Conservation (phyloP, 2,329 filamentous ascomycete genomes). For the Neofusicoccum parvum region DNA sequence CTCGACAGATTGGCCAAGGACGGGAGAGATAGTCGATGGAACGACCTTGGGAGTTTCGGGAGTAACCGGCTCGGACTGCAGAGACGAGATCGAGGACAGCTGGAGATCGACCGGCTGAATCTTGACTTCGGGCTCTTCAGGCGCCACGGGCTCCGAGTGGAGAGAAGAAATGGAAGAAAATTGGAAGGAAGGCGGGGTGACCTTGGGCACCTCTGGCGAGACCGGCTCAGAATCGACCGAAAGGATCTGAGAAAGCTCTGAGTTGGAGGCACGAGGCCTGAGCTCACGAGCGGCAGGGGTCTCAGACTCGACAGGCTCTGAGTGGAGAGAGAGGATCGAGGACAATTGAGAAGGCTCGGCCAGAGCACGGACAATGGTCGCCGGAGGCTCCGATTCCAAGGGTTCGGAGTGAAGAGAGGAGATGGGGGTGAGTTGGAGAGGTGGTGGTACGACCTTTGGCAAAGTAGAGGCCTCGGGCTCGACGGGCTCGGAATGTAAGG, state of each 20-base stretch:
- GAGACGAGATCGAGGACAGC: slow-evolving; percentile 25
- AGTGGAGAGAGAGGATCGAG: slow-evolving; percentile 11
- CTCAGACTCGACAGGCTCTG: slow-evolving; percentile 18
- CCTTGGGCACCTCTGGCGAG: slow-evolving; percentile 5
- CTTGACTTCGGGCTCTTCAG: slow-evolving; percentile 20
- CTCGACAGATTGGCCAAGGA: slow-evolving; percentile 15
- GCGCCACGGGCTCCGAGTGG: slow-evolving; percentile 13
- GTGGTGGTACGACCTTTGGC: neutral
- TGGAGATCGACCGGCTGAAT: slow-evolving; percentile 11
- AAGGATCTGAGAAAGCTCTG: slow-evolving; percentile 8
- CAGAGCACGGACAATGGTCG: neutral
- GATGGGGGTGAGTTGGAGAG: slow-evolving; percentile 49
- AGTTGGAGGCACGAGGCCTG: neutral
- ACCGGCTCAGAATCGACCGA: slow-evolving; percentile 24
- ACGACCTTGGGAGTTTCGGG: neutral
- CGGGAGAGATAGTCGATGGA: neutral
- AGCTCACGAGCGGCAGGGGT: neutral
- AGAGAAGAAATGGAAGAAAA: slow-evolving; percentile 14
- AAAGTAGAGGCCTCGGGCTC: slow-evolving; percentile 20
- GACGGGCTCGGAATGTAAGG: slow-evolving; percentile 28
- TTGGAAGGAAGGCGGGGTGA: slow-evolving; percentile 2
- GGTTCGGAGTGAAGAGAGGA: slow-evolving; percentile 49
- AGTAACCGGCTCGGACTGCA: slow-evolving; percentile 25
- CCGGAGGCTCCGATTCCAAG: slow-evolving; percentile 14
- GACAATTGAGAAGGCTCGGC: slow-evolving; percentile 1